Conservation (phyloP, 495 filamentous ascomycete genomes). For the Aspergillus mulundensis region DNA sequence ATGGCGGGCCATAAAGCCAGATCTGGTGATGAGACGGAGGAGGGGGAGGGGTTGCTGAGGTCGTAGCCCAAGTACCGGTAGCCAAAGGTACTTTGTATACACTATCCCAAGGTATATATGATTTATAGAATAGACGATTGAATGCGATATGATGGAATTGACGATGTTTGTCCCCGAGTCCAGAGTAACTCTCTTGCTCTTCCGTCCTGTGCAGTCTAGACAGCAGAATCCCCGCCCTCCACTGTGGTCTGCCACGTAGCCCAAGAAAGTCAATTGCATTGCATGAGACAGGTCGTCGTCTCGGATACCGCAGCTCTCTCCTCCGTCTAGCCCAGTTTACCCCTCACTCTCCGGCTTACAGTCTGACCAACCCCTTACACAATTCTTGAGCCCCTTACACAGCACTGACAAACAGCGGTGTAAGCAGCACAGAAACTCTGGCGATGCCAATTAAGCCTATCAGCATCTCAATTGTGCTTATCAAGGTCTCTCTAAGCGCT, state of each 20-base stretch:
- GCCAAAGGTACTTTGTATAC: too few species aligned
- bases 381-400: background rate
- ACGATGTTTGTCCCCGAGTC: too few species aligned
- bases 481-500: background rate
- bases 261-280: too few species aligned
- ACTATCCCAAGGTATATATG: background rate
- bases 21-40: constrained; percentile 21
- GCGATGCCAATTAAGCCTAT: background rate
- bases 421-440: background rate
- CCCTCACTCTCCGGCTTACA: background rate
- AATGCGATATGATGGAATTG: background rate
- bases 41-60: constrained; percentile 32
- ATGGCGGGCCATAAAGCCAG: constrained; percentile 54
- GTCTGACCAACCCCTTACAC: background rate
- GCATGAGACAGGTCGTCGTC: too few species aligned
- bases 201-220: too few species aligned
- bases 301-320: background rate
- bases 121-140: background rate
- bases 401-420: background rate
- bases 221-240: too few species aligned
- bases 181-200: too few species aligned
- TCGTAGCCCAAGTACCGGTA: background rate
- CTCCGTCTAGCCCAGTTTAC: background rate
- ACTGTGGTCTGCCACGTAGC: background rate
- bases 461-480: background rate